Conservation (phyloP, 1,284 basidiomycete genomes). For the Stygiomarasmius scandens region DNA sequence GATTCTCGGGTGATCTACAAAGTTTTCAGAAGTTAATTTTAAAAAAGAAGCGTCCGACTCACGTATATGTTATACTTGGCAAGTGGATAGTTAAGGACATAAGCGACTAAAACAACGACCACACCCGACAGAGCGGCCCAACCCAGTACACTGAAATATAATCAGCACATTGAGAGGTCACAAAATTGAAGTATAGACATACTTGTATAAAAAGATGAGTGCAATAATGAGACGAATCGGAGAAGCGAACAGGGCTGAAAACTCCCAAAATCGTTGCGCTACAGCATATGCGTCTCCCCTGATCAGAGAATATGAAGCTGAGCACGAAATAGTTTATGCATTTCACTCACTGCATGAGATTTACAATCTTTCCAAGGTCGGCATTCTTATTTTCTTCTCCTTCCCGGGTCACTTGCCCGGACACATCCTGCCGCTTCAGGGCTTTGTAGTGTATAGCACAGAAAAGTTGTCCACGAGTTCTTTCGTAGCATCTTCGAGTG, state of each 20-base stretch:
- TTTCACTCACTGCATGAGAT: slow-evolving; percentile 69
- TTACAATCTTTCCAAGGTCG: slow-evolving; percentile 72
- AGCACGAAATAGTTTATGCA: too few species aligned
- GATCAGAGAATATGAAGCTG: not conserved
- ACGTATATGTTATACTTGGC: slow-evolving; percentile 69
- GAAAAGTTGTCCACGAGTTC: slow-evolving; percentile 69
- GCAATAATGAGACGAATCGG: slow-evolving; percentile 79
- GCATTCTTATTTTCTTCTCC: slow-evolving; percentile 50
- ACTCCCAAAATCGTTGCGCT: slow-evolving; percentile 72
- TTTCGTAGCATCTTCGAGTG: slow-evolving; percentile 65
- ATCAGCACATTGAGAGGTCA: slow-evolving; percentile 5
- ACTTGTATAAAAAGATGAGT: slow-evolving; percentile 76
- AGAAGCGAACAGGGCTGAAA: slow-evolving; percentile 66
- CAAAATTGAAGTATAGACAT: slow-evolving; percentile 24
- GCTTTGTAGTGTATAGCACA: slow-evolving; percentile 75
- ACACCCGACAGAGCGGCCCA: slow-evolving; percentile 85
- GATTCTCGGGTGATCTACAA: slow-evolving; percentile 58
- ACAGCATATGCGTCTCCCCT: slow-evolving; percentile 76
- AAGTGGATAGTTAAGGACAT: slow-evolving; percentile 66
- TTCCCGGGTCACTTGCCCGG: slow-evolving; percentile 51
- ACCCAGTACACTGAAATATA: slow-evolving; percentile 64
- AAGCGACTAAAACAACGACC: slow-evolving; percentile 66
- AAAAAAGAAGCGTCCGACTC: slow-evolving; percentile 24
- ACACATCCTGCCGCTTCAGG: slow-evolving; percentile 61
- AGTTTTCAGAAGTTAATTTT: slow-evolving; percentile 1